These are phyloP conservation scores for Cytospora piceicola DNA, from an alignment of 2,329 filamentous ascomycete species.

Conservation along the genomic window DNA sequence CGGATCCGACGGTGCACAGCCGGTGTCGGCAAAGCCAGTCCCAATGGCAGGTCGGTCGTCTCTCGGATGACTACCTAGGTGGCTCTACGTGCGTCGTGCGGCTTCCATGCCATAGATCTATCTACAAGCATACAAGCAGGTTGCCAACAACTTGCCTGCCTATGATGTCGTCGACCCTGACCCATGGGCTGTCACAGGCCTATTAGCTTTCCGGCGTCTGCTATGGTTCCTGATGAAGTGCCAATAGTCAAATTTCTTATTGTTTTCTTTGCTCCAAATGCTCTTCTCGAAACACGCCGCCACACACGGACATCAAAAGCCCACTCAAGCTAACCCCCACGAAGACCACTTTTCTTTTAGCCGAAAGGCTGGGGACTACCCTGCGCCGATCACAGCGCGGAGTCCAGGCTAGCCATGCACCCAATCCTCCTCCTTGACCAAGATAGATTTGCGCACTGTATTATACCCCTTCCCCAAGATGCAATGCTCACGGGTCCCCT, in stretches of 20 bases:
- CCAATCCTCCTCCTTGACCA: conserved; percentile 1
- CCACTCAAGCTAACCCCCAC: conserved; percentile 22
- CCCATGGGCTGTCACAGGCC: neutral
- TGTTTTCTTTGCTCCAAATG: conserved; percentile 1
- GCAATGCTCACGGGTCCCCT: neutral
- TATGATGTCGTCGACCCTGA: conserved; percentile 6
- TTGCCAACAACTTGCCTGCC: conserved; percentile 19
- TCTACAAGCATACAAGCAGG: conserved; percentile 18
- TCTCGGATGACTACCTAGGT: conserved; percentile 2
- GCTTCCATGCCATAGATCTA: conserved; percentile 15
- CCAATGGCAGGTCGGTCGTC: neutral
- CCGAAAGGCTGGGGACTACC: conserved; percentile 18
- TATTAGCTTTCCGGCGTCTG: conserved; percentile 1
- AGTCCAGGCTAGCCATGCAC: conserved; percentile 14
- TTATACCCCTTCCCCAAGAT: conserved; percentile 14
- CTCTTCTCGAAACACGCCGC: conserved; percentile 6
- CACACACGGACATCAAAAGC: conserved; percentile 3
- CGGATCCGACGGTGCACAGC: neutral
- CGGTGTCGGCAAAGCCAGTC: neutral
- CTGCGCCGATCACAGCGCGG: conserved; percentile 16
- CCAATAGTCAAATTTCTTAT: neutral
- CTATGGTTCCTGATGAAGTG: conserved; percentile 8
- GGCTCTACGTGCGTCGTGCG: conserved; percentile 6
- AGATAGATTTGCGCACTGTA: conserved; percentile 29
- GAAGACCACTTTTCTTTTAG: conserved; percentile 27